Conservation (phyloP, 139 green algal species). For the Auxenochlorella pyrenoidosa region DNA sequence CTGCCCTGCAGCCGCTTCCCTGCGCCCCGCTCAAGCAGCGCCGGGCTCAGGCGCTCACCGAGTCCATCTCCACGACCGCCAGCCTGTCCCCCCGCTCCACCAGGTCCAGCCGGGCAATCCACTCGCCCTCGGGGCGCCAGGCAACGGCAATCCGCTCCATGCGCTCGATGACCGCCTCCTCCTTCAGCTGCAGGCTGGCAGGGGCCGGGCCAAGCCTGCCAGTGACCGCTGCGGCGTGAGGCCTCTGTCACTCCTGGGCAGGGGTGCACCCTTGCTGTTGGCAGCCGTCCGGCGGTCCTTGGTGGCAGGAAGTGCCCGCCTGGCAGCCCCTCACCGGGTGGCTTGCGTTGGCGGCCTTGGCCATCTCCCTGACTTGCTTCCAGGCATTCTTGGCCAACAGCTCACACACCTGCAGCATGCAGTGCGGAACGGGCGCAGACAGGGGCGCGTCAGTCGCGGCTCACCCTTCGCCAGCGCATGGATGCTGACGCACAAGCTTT, state of each 20-base stretch:
- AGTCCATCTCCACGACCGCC: conserved; percentile 62
- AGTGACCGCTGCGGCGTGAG: too few relatives aligned
- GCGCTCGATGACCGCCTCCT: not conserved
- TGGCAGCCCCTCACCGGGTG: not conserved
- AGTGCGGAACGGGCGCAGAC: not conserved
- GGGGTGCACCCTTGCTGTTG: not conserved
- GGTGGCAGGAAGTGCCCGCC: too few relatives aligned
- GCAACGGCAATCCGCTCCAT: conserved; percentile 19
- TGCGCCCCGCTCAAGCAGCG: not conserved
- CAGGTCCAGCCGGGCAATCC: conserved; percentile 81
- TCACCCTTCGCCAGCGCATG: too few relatives aligned
- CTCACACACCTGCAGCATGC: conserved; percentile 48
- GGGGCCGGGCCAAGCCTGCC: too few relatives aligned
- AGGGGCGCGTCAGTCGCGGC: too few relatives aligned
- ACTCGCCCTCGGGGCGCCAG: conserved; percentile 68
- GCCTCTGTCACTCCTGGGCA: too few relatives aligned
- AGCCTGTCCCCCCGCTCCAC: conserved; percentile 67
- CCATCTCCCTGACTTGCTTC: conserved; percentile 44
- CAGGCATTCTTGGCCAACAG: conserved; percentile 56
- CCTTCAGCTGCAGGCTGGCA: not conserved
- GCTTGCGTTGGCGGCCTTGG: conserved; percentile 27
- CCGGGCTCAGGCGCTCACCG: conserved; percentile 34
- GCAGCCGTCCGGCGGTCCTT: too few relatives aligned
- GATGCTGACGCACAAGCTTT: too few relatives aligned
- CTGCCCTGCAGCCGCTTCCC: not conserved